Base-by-base conservation (phyloP, 768 basidiomycete genomes). In the Pulveroboletus sp. region DNA sequence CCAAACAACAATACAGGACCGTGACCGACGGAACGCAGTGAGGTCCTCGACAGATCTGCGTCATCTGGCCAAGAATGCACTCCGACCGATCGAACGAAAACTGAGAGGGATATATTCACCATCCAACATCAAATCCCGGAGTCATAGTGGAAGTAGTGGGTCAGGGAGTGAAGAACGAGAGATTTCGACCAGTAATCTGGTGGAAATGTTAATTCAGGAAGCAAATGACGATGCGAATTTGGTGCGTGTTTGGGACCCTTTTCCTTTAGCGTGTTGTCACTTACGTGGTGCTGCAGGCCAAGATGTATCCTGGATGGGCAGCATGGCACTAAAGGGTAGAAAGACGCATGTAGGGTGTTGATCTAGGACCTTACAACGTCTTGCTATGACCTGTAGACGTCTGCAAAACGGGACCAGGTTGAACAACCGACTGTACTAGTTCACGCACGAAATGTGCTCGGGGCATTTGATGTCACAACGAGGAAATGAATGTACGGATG, bases 261-360 rank as follows among this genome's bases (percentile, higher is more conserved):
- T 43, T 46, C 8, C 6, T 14, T 5, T 4, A 1, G 5, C 37
- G 31, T 8, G 11, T 24, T 27, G 37, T 30, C 24, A 24, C 41
- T 58, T 27, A 65, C 53, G 21, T 54, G 36, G 12, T 28, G 27
- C n/a, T 39, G 35, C 33, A 94, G 93, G 78, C 78, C 11, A 83
- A 79, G 63, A 96, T 96, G 94, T 96, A 95, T 70, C 79, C 83
- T 37, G 93, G 86, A 11, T 95, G 92, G 89, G 85, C 83, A 26
- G 71, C 87, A n/a, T 89, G 86, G 84, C 77, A 87, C 64, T 92
- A 49, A 65, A 21, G 17, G 24, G 11, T 3, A 6, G 8, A 26
- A 9, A 43, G 50, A 27, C 14, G 8, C 5, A 8, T 24, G 35
- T 31, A 5, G 21, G 21, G 31, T 27, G 31, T 8, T 9, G 3